These are phyloP conservation scores for Nicotiana paniculata DNA, from an alignment of 257 asterid genomes.

Conservation along the genomic window DNA sequence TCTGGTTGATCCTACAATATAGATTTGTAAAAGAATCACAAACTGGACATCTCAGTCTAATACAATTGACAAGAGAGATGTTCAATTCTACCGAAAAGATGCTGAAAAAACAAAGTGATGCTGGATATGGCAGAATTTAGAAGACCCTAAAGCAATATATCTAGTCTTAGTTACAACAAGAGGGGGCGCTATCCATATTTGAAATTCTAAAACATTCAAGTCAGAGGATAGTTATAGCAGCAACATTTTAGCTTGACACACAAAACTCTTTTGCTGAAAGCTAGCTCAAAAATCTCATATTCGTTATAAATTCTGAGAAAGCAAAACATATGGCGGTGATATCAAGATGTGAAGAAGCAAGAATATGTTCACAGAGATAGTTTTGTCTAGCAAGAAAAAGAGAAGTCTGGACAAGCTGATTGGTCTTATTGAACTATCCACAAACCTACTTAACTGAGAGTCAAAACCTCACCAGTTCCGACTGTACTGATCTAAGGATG, in stretches of 20 bases:
- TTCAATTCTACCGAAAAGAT: not conserved
- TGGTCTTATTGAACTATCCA: not conserved
- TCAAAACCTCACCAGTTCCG: not conserved
- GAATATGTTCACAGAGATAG: not conserved
- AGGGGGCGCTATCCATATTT: not conserved
- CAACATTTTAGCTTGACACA: not conserved
- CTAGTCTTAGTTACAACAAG: not conserved
- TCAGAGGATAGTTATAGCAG: not conserved
- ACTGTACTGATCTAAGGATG: constrained; percentile 1
- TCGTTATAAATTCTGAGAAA: not conserved
- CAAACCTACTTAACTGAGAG: not conserved
- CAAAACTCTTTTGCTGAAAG: not conserved
- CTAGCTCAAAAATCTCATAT: not conserved
- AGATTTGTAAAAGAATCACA: constrained; percentile 12
- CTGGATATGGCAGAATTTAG: not conserved
- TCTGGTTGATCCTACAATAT: constrained; percentile 78
- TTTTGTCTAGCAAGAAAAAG: not conserved
- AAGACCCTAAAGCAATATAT: not conserved
- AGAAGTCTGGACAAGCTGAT: not conserved
- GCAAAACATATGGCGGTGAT: not conserved
- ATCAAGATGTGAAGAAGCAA: not conserved
- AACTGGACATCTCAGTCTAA: constrained; percentile 3
- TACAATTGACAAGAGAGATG: not conserved
- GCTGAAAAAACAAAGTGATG: not conserved
- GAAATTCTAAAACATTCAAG: not conserved